phyloP scores from a whole-genome alignment of 768 basidiomycete genomes.

The Rhodotorula babjevae region DNA sequence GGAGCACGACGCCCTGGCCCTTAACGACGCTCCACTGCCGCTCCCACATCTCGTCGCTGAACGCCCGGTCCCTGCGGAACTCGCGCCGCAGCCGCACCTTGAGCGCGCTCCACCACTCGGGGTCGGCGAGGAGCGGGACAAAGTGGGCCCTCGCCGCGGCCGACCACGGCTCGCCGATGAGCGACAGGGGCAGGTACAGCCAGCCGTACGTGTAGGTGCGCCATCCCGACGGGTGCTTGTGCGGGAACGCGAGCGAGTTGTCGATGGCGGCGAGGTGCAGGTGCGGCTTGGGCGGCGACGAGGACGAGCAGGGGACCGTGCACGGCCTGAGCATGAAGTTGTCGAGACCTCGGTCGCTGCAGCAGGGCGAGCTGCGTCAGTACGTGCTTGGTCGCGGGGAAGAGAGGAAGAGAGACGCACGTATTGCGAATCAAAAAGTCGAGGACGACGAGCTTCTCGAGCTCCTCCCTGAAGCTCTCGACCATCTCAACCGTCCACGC shows the following conservation, averaged over 20 bases:
- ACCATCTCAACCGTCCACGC: slow-evolving; percentile 71
- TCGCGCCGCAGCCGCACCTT: slow-evolving; percentile 69
- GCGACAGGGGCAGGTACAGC: slow-evolving; percentile 40
- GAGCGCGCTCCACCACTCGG: slow-evolving; percentile 85
- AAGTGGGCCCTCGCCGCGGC: slow-evolving; percentile 76
- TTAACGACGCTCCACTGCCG: slow-evolving; percentile 88
- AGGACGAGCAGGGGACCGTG: neutral
- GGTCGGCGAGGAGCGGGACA: slow-evolving; percentile 72
- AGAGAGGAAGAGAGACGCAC: slow-evolving; percentile 55
- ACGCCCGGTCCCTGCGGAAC: slow-evolving; percentile 72
- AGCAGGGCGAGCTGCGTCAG: neutral
- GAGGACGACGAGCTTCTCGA: slow-evolving; percentile 86
- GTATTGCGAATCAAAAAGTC: slow-evolving; percentile 92
- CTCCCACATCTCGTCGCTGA: slow-evolving; percentile 48
- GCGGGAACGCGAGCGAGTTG: slow-evolving; percentile 85
- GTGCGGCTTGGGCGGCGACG: slow-evolving; percentile 54
- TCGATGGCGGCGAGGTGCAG: slow-evolving; percentile 90
- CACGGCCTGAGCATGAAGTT: slow-evolving; percentile 42
- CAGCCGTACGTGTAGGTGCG: slow-evolving; percentile 64
- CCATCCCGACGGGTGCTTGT: slow-evolving; percentile 78
- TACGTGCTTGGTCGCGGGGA: neutral
- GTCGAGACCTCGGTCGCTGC: slow-evolving; percentile 31
- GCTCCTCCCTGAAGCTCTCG: slow-evolving; percentile 74
- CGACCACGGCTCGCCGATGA: slow-evolving; percentile 61
- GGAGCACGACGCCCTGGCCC: slow-evolving; percentile 85